A percentile compares a stretch with the other conserved stretches of the same genome.
Conservation (phyloP, 352 stramenopile species). For the Globisporangium megalacanthum region DNA sequence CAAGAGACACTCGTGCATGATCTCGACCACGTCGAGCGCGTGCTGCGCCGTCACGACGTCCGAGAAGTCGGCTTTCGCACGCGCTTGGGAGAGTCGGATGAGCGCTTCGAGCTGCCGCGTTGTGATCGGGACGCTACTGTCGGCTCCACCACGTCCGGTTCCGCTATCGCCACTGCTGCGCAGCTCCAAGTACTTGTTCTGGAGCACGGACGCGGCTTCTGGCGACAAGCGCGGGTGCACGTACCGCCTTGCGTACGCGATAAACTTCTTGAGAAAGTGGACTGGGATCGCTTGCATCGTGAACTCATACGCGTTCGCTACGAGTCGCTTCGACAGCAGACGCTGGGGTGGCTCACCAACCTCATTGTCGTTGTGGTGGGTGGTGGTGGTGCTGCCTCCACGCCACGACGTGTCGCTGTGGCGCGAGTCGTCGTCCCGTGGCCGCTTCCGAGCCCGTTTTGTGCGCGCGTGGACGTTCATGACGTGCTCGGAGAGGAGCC, state of each 20-base stretch:
- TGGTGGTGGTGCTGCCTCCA: not conserved
- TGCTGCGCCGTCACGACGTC: conserved; percentile 92
- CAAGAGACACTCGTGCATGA: conserved; percentile 93
- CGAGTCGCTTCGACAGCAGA: conserved; percentile 45
- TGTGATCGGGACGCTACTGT: conserved; percentile 88
- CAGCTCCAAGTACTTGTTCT: conserved; percentile 89
- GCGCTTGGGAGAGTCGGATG: conserved; percentile 87
- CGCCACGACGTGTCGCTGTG: conserved; percentile 17
- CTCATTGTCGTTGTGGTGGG: conserved; percentile 4
- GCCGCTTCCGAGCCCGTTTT: conserved; percentile 28
- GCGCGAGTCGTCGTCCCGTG: conserved; percentile 9
- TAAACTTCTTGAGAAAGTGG: conserved; percentile 95
- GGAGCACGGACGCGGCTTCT: conserved; percentile 55
- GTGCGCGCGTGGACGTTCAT: conserved; percentile 82
- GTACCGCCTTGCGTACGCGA: conserved; percentile 95
- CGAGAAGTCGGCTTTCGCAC: conserved; percentile 93
- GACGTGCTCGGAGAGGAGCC: conserved; percentile 93
- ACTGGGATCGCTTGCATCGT: conserved; percentile 47
- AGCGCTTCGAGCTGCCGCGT: conserved; percentile 96
- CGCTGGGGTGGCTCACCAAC: conserved; percentile 3
- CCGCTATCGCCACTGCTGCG: conserved; percentile 58
- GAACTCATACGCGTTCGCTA: conserved; percentile 41
- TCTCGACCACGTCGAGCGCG: conserved; percentile 95
- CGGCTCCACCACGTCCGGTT: conserved; percentile 33
- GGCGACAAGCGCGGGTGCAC: conserved; percentile 85